These are phyloP conservation scores for Martiniozyma abietophila DNA, from an alignment of 805 yeast genomes.

Conservation along the genomic window DNA sequence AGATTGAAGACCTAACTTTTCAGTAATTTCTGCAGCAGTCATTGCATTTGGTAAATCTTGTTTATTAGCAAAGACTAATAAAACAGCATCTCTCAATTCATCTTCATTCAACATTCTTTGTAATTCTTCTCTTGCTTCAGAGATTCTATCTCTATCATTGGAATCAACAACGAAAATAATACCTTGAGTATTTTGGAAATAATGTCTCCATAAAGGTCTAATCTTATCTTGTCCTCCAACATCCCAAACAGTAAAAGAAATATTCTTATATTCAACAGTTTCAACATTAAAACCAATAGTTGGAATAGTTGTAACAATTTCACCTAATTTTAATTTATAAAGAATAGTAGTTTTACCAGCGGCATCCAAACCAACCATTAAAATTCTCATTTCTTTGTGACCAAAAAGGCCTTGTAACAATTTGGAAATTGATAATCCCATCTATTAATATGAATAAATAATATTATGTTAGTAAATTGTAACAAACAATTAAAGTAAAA, in stretches of 20 bases:
- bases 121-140: conserved; percentile 96
- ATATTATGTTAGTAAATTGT: conserved; percentile 1
- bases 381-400: conserved; percentile 95
- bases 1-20: conserved; percentile 91
- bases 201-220: conserved; percentile 98
- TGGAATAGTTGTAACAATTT: conserved; percentile 93
- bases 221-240: conserved; percentile 99
- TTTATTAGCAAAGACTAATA: conserved; percentile 94
- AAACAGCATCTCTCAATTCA: conserved; percentile 92
- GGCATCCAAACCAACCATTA: conserved; percentile 97
- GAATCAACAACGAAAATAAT: conserved; percentile 96
- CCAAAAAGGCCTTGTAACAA: conserved; percentile 92
- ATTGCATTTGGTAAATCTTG: conserved; percentile 98
- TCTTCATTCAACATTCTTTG: conserved; percentile 98
- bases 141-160: conserved; percentile 94
- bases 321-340: conserved; percentile 91
- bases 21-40: conserved; percentile 98
- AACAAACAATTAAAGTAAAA: not conserved
- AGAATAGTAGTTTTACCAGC: conserved; percentile 98
- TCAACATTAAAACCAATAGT: conserved; percentile 97
- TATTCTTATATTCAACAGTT: conserved; percentile 95
- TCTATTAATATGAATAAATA: conserved; percentile 25
- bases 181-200: conserved; percentile 98
- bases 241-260: conserved; percentile 97
- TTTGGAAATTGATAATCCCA: conserved; percentile 95